phyloP scores from a whole-genome alignment of 306 rosid genomes.

The Begonia masoniana region DNA sequence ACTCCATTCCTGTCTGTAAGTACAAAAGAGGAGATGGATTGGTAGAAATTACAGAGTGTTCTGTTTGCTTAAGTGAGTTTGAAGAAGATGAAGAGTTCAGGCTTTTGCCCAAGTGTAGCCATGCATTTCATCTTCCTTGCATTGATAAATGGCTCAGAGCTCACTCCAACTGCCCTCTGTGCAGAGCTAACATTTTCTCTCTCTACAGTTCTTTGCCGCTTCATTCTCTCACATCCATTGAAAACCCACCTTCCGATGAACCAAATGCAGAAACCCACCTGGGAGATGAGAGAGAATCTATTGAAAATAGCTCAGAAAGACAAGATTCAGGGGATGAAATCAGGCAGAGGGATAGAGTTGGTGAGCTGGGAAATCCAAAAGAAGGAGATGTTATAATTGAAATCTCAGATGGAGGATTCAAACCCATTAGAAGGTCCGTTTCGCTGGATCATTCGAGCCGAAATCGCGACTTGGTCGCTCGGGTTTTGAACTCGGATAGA shows the following conservation, averaged over 20 bases:
- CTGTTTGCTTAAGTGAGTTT: constrained; percentile 88
- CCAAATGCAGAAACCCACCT: constrained; percentile 20
- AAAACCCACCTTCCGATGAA: constrained; percentile 18
- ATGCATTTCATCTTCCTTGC: constrained; percentile 80
- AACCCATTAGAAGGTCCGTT: constrained; percentile 46
- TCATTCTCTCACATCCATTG: constrained; percentile 10
- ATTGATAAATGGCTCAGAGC: constrained; percentile 90
- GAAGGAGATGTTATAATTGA: constrained; percentile 52
- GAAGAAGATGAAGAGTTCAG: constrained; percentile 54
- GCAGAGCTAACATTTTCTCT: constrained; percentile 55
- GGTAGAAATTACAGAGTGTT: constrained; percentile 64
- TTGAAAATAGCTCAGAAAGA: constrained; percentile 16
- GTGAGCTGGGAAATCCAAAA: constrained; percentile 46
- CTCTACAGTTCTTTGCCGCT: constrained; percentile 18
- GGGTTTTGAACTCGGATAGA: constrained; percentile 31
- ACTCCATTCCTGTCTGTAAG: constrained; percentile 56
- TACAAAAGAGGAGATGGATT: constrained; percentile 62
- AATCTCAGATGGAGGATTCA: constrained; percentile 39
- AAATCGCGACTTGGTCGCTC: constrained; percentile 25
- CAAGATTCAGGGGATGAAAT: constrained; percentile 23
- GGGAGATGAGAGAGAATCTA: constrained; percentile 10
- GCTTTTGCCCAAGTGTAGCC: constrained; percentile 80
- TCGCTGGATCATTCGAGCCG: constrained; percentile 67
- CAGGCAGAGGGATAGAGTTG: constrained; percentile 31
- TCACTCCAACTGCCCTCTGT: constrained; percentile 83